phyloP scores from a whole-genome alignment of 768 basidiomycete genomes.

The Lentinus brumalis region DNA sequence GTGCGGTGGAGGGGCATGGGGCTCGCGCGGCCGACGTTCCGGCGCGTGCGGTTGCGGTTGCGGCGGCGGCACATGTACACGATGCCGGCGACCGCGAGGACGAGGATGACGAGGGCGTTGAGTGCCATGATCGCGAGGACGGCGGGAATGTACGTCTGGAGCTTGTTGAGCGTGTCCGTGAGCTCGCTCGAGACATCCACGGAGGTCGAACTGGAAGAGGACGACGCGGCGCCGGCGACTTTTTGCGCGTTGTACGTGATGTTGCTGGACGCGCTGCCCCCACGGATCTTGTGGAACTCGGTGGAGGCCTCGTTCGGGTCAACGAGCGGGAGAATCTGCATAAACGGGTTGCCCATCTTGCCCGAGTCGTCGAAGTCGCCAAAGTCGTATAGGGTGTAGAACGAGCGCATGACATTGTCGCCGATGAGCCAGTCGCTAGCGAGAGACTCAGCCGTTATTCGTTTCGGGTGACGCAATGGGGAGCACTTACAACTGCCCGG shows the following conservation, averaged over 20 bases:
- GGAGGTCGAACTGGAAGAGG: constrained; percentile 40
- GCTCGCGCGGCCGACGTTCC: constrained; percentile 47
- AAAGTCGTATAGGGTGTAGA: constrained; percentile 84
- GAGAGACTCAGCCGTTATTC: neutral
- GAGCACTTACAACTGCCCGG: constrained; percentile 64
- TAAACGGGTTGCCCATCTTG: constrained; percentile 73
- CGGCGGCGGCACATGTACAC: constrained; percentile 53
- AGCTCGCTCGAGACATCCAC: constrained; percentile 61
- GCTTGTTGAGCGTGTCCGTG: constrained; percentile 58
- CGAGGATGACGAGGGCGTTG: constrained; percentile 70
- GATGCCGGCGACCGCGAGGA: constrained; percentile 55
- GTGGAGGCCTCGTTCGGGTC: constrained; percentile 69
- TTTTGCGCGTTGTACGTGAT: constrained; percentile 63
- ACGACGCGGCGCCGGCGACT: constrained; percentile 38
- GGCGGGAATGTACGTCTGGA: constrained; percentile 68
- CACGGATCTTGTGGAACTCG: constrained; percentile 70
- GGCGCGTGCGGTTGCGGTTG: constrained; percentile 36
- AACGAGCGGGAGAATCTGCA: constrained; percentile 71
- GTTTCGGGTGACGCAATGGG: neutral
- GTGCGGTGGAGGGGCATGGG: constrained; percentile 58
- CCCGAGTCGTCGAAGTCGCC: constrained; percentile 72
- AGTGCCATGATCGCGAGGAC: constrained; percentile 77
- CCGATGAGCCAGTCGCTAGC: constrained; percentile 80
- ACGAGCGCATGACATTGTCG: constrained; percentile 79
- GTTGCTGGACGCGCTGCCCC: constrained; percentile 62